phyloP scores from a whole-genome alignment of 495 filamentous ascomycete genomes.

The Hypoxylon trugodes region DNA sequence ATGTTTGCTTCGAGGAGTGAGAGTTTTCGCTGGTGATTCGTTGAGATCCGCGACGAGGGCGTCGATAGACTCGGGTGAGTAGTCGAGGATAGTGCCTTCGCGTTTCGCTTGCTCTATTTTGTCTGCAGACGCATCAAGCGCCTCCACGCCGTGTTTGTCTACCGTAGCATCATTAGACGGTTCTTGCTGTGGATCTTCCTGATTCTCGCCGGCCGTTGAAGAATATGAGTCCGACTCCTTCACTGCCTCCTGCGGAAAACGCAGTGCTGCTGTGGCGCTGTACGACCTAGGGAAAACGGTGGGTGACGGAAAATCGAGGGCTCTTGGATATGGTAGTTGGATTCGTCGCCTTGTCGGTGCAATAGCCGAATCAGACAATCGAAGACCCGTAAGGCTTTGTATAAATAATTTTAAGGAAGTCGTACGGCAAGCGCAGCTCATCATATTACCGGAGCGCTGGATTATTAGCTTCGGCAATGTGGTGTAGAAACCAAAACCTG shows the following conservation, averaged over 20 bases:
- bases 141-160: neutral
- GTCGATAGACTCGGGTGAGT: slow-evolving; percentile 46
- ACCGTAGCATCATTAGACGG: neutral
- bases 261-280: slow-evolving; percentile 15
- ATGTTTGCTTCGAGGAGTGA: neutral
- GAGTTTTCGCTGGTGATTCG: neutral
- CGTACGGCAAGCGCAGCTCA: slow-evolving; percentile 60
- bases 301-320: neutral
- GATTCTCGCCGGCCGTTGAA: neutral
- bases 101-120: slow-evolving; percentile 21
- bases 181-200: neutral
- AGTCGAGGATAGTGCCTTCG: slow-evolving; percentile 43
- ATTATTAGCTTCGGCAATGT: neutral
- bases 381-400: slow-evolving; percentile 55
- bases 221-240: neutral
- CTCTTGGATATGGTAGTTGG: slow-evolving; percentile 14
- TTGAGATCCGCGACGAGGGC: slow-evolving; percentile 21
- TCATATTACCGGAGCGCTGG: slow-evolving; percentile 37
- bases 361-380: slow-evolving; percentile 38
- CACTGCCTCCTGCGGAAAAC: slow-evolving; percentile 5
- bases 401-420: slow-evolving; percentile 58
- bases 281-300: slow-evolving; percentile 9
- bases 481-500: neutral
- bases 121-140: slow-evolving; percentile 3
- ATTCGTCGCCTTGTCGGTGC: slow-evolving; percentile 6